Evolutionary conservation across 73 alveolate genomes (phyloP), one percentile per base, ranked within the genome.

Genomic region (Chromera velia): DNA sequence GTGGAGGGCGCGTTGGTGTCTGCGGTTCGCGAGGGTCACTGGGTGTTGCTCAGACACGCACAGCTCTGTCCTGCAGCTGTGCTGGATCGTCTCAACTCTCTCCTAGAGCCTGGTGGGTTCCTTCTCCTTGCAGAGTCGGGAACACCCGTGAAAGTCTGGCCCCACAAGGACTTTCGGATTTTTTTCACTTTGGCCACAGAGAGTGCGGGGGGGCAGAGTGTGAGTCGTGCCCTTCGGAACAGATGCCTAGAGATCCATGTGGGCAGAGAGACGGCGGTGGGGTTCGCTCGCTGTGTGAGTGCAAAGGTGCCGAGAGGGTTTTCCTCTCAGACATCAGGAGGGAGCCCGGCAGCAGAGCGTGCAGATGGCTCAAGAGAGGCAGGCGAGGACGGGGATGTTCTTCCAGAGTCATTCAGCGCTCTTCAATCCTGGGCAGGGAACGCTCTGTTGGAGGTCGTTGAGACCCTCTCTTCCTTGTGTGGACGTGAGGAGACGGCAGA

Each of bases 141-240:
- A 24, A n/a, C 88, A 81, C 84, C 85, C 71, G 82, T 90, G 64
- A 64, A 48, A 29, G 76, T 87, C 32, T 81, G 85, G 75, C 94
- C 97, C 26, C 95, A 95, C 65, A 78, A 80, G 70, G 85, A 93
- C 80, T 95, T 95, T 81, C 87, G 99, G 70, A 82, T 94, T 32
- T 89, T 95, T 82, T 84, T 95, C 69, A 86, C 93, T 55, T 82
- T 83, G 89, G 91, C 81, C 82, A 85, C 63, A 29, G 78, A 72
- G 29, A 86, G 40, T 28, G 34, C 69, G 65, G 1, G 32, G 34
- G 27, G 34, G 9, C 64, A 19, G 47, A 9, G 69, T 74, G 91
- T 95, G 48, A 90, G 97, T 34, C 88, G 98, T 27, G 98, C 99
- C 18, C 80, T 95, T 28, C 91, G 95, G 71, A 95, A 95, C 74